phyloP scores from a whole-genome alignment of 2,329 filamentous ascomycete genomes.

The Conoideocrella luteorostrata region DNA sequence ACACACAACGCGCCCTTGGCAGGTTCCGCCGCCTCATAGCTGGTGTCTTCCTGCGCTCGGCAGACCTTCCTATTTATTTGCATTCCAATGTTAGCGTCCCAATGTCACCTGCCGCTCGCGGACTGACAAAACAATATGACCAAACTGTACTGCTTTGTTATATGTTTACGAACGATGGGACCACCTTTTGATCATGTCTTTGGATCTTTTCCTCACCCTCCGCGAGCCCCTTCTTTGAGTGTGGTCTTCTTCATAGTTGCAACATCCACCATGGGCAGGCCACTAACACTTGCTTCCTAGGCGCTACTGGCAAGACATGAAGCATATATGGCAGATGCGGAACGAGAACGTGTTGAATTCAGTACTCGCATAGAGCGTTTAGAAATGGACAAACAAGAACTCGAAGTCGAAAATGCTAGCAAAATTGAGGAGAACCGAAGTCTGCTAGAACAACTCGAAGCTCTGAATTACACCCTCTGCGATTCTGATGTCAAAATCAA shows the following conservation, averaged over 20 bases:
- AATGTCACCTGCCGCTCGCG: neutral
- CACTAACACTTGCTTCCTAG: conserved; percentile 69
- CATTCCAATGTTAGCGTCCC: conserved; percentile 6
- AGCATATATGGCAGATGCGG: conserved; percentile 86
- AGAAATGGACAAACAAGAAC: conserved; percentile 64
- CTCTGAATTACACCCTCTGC: conserved; percentile 69
- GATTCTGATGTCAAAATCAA: conserved; percentile 77
- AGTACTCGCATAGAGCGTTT: conserved; percentile 66
- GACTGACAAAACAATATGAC: too few species aligned
- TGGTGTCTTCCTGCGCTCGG: neutral
- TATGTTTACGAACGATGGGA: neutral
- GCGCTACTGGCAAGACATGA: conserved; percentile 88
- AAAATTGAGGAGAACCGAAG: conserved; percentile 77
- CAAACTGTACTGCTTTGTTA: neutral
- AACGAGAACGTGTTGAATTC: conserved; percentile 73
- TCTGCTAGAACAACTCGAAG: conserved; percentile 78
- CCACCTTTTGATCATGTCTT: neutral
- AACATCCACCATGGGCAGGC: conserved; percentile 31
- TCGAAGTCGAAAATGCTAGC: conserved; percentile 70
- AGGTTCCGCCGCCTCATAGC: neutral
- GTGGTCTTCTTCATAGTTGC: too few species aligned
- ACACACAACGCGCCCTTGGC: too few species aligned
- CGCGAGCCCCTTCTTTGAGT: too few species aligned
- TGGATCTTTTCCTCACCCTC: neutral
- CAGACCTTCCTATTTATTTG: neutral